phyloP scores from a whole-genome alignment of 192 early-diverging fungal genomes.

The Rhizophagus clarus region DNA sequence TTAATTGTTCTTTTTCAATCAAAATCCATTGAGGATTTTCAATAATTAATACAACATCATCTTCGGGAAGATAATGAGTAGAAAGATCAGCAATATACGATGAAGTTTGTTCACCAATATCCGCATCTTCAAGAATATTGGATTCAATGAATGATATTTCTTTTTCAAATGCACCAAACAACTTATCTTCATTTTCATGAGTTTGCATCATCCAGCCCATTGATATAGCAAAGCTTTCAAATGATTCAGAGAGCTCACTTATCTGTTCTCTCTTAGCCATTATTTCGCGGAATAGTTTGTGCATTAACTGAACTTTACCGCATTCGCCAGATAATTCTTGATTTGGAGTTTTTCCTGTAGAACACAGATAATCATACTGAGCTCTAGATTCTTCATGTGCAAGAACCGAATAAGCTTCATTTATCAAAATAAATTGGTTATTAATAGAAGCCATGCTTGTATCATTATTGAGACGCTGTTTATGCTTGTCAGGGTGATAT shows the following conservation, averaged over 20 bases:
- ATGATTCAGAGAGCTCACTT: background rate
- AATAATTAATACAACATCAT: slow-evolving; percentile 15
- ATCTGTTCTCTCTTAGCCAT: slow-evolving; percentile 24
- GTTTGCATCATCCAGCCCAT: background rate
- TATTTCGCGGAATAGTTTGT: slow-evolving; percentile 12
- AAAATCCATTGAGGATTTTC: slow-evolving; percentile 27
- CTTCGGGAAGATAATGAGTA: slow-evolving; percentile 9
- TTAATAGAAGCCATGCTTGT: background rate
- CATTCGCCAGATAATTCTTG: background rate
- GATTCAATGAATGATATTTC: slow-evolving; percentile 26
- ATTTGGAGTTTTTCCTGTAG: background rate
- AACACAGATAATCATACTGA: slow-evolving; percentile 1
- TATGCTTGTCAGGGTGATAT: slow-evolving; percentile 79
- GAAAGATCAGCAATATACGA: background rate
- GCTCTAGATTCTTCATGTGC: background rate
- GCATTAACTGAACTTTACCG: background rate
- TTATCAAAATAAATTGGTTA: slow-evolving; percentile 24
- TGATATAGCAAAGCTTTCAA: background rate
- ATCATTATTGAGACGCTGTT: background rate
- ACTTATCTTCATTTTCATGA: background rate
- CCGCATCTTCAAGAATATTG: slow-evolving; percentile 14
- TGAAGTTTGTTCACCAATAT: background rate
- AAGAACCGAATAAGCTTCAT: slow-evolving; percentile 21
- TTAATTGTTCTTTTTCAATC: slow-evolving; percentile 25
- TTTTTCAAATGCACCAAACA: slow-evolving; percentile 3